Conservation (phyloP, 1,284 basidiomycete species). For the Naganishia liquefaciens region DNA sequence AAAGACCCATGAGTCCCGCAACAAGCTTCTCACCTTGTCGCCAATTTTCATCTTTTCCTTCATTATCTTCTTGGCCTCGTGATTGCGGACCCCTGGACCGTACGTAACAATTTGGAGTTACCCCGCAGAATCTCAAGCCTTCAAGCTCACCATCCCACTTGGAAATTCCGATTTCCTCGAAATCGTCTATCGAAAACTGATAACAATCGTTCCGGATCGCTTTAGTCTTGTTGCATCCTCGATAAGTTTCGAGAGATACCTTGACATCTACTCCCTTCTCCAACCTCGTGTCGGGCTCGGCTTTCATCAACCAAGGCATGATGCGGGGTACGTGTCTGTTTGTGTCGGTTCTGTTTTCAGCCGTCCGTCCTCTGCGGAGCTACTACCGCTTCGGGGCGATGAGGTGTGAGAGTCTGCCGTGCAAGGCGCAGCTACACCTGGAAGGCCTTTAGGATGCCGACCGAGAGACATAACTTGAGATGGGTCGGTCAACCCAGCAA, state of each 20-base stretch:
- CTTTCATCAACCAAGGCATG: slow-evolving; percentile 77
- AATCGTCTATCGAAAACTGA: slow-evolving; percentile 90
- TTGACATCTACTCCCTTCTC: slow-evolving; percentile 90
- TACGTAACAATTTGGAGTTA: not conserved
- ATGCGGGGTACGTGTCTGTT: not conserved
- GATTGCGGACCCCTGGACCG: slow-evolving; percentile 62
- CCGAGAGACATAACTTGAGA: too few species aligned
- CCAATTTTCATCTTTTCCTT: slow-evolving; percentile 78
- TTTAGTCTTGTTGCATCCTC: too few species aligned
- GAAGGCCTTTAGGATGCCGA: too few species aligned
- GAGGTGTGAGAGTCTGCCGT: too few species aligned
- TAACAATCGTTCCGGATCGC: not conserved
- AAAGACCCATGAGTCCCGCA: not conserved
- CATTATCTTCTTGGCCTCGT: slow-evolving; percentile 89
- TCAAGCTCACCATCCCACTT: slow-evolving; percentile 76
- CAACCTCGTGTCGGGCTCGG: slow-evolving; percentile 81
- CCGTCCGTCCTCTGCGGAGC: too few species aligned
- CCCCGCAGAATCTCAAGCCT: not conserved
- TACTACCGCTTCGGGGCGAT: too few species aligned
- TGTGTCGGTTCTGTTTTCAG: too few species aligned
- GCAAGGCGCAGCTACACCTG: too few species aligned
- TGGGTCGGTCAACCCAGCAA: too few species aligned
- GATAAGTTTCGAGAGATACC: slow-evolving; percentile 55
- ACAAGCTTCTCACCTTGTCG: slow-evolving; percentile 64
- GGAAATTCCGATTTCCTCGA: slow-evolving; percentile 69